phyloP scores from a whole-genome alignment of 2,329 filamentous ascomycete species.

The Verticillium zaregamsianum region DNA sequence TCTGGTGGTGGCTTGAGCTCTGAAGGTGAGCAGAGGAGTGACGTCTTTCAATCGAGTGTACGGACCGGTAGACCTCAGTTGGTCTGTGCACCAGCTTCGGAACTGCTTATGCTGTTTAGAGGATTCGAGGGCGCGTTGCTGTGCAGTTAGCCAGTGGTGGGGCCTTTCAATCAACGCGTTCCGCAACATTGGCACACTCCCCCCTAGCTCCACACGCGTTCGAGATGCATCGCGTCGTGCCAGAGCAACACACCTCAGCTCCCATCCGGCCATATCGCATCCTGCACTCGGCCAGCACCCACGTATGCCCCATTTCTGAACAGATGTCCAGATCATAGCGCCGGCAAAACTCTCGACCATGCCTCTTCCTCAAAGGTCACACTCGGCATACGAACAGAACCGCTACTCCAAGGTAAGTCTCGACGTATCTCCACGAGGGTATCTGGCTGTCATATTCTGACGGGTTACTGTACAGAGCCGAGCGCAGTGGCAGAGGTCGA shows the following conservation, averaged over 20 bases:
- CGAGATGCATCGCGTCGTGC: neutral
- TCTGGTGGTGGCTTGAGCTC: neutral
- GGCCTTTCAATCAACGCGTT: neutral
- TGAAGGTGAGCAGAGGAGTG: neutral
- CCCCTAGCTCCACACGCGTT: neutral
- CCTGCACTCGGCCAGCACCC: neutral
- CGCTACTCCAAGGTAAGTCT: constrained; percentile 25
- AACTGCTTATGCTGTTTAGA: neutral
- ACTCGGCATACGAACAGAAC: constrained; percentile 22
- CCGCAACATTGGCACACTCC: neutral
- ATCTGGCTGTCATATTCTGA: constrained; percentile 4
- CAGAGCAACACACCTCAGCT: neutral
- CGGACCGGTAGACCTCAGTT: neutral
- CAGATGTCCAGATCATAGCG: neutral
- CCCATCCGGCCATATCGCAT: neutral
- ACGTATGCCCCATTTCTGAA: neutral
- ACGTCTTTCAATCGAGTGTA: neutral
- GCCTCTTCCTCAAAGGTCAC: constrained; percentile 34
- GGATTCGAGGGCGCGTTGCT: neutral
- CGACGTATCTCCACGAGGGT: constrained; percentile 4
- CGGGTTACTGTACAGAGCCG: constrained; percentile 25
- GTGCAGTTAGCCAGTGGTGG: neutral
- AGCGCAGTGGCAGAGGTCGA: constrained; percentile 50
- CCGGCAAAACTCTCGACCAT: constrained; percentile 12
- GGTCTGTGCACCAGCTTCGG: neutral